Base-by-base conservation (phyloP, 1,284 basidiomycete genomes). In the Calocybe gambosa region DNA sequence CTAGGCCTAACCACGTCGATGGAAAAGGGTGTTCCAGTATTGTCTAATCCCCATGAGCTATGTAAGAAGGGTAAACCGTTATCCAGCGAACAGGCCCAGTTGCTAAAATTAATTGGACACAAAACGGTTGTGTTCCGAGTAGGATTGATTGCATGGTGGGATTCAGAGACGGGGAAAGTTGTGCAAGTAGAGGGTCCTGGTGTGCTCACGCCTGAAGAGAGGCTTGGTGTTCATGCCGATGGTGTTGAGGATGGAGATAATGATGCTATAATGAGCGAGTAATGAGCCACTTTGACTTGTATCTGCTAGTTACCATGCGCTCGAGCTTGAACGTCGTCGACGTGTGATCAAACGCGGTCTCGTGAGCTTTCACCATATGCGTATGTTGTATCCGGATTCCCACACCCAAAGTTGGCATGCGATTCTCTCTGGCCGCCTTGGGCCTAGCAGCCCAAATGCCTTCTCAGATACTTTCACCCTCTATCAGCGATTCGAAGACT, bases 1-100 rank as follows among this genome's bases (percentile, higher is more conserved):
- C 78, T 98, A 23, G 96, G 96, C 9, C 72, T 99, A 44, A 77
- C 83, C 38, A 98, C 95, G 15, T 78, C 75, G 45, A 79, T 99
- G 70, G 80, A 86, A 53, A 80, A 80, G 54, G 96, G 95, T 47
- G 88, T 97, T 1, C 95, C 96, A 2, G 89, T 85, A 3, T 70
- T 99, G 45, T 78, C 82, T 40, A 75, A 72, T 46, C 74, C 89
- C n/a, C 93, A 95, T 62, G 77, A 78, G 41, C 71, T 99, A 39
- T 98, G 95, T 68, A 81, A 82, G 60, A 70, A 88, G 63, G 94
- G 92, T 37, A 85, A 92, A 57, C 70, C 69, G 49, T 71, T 99
- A 53, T 85, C 83, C 3, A 66, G 78, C 36, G 92, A 96, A 65
- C 89, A 96, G 70, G 83, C 92, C 40, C 86, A 94, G 62, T 69